phyloP scores from a whole-genome alignment of 768 basidiomycete species.

The Suillus subaureus region DNA sequence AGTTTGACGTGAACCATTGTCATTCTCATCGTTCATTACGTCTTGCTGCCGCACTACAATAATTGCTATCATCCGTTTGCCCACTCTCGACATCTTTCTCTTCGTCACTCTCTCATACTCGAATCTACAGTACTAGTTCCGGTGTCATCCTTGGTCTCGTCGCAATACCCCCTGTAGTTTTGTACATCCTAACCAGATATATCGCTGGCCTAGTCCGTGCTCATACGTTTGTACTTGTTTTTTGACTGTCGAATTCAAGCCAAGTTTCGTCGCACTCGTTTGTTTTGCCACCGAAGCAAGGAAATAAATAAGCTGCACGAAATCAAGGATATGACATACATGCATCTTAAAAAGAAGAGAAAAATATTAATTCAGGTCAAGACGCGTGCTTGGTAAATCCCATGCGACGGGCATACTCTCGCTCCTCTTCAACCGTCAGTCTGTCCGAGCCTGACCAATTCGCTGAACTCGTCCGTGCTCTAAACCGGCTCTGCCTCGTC shows the following conservation, averaged over 20 bases:
- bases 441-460: conserved; percentile 96
- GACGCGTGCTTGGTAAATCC: conserved; percentile 55
- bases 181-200: conserved; percentile 25
- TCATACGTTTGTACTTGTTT: conserved; percentile 7
- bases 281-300: neutral
- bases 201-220: conserved; percentile 7
- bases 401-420: conserved; percentile 89
- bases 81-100: conserved; percentile 16
- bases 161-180: conserved; percentile 41
- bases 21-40: conserved; percentile 26
- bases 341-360: neutral
- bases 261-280: neutral
- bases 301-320: neutral
- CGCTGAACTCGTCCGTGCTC: conserved; percentile 90
- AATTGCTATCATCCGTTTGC: conserved; percentile 28
- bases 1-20: conserved; percentile 25
- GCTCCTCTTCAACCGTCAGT: conserved; percentile 81
- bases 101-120: conserved; percentile 19
- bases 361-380: conserved; percentile 20
- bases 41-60: conserved; percentile 30
- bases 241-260: conserved; percentile 5
- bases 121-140: conserved; percentile 36
- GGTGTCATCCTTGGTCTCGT: conserved; percentile 28
- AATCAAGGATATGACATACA: neutral
- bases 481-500: conserved; percentile 74